Percentiles rank a stretch among this genome's conserved stretches.
Conservation (phyloP, 2,329 filamentous ascomycete genomes). For the Fusarium sp. region DNA sequence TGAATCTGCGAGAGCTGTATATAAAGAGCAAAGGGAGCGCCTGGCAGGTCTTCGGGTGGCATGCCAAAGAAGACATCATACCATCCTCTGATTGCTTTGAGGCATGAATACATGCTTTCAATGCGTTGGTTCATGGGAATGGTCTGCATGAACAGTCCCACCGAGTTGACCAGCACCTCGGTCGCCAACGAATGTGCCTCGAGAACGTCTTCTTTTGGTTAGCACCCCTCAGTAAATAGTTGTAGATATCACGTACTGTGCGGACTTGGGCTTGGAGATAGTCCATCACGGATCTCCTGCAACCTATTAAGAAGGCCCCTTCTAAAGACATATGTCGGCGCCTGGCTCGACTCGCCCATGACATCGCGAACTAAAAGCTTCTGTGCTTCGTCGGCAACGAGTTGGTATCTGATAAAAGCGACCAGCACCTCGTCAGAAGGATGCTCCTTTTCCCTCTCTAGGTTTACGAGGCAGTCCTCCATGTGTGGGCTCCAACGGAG, state of each 20-base stretch:
- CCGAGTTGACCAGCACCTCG: constrained; percentile 48
- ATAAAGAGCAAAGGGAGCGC: constrained; percentile 49
- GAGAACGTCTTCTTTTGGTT: constrained; percentile 42
- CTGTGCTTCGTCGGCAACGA: constrained; percentile 54
- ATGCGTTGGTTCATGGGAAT: constrained; percentile 49
- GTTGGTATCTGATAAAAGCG: constrained; percentile 51
- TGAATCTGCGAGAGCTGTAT: constrained; percentile 52
- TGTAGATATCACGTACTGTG: constrained; percentile 41
- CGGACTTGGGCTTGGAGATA: constrained; percentile 39
- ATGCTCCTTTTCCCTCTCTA: constrained; percentile 59
- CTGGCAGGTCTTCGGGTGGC: constrained; percentile 44
- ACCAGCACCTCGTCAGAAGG: constrained; percentile 62
- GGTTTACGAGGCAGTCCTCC: constrained; percentile 64
- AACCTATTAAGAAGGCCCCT: constrained; percentile 46
- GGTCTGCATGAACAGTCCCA: constrained; percentile 48
- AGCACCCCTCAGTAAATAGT: not conserved
- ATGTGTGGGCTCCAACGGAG: constrained; percentile 69
- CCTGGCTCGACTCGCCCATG: constrained; percentile 40
- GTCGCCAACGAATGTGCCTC: constrained; percentile 46
- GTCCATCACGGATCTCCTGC: constrained; percentile 39
- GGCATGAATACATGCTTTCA: constrained; percentile 51
- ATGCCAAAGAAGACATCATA: constrained; percentile 52
- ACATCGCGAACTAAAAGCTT: constrained; percentile 47
- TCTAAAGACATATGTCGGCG: constrained; percentile 50
- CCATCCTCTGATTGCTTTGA: constrained; percentile 50